A percentile compares a stretch with the other conserved stretches of the same genome.
Conservation (phyloP, 164 flowering plant species). For the Stephania japonica region DNA sequence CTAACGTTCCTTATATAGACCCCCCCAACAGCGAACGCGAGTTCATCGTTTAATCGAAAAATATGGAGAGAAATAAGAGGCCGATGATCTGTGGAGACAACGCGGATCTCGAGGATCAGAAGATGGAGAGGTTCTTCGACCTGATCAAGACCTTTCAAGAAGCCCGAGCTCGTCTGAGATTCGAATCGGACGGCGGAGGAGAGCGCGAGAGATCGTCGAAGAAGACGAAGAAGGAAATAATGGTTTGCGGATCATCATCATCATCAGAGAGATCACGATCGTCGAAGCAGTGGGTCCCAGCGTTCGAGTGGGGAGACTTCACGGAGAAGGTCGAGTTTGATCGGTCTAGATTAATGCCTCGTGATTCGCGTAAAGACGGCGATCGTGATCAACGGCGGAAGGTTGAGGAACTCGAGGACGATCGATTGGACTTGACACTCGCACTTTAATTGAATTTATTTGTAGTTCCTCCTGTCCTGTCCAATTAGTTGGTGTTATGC, state of each 20-base stretch:
- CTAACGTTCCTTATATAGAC: too few species aligned
- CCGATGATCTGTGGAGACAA: conserved; percentile 19
- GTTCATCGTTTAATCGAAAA: too few species aligned
- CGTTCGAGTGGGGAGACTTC: conserved; percentile 5
- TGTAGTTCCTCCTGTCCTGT: too few species aligned
- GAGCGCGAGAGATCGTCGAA: conserved; percentile 5
- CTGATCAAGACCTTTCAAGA: conserved; percentile 26
- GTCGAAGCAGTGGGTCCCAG: not conserved
- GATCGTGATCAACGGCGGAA: not conserved
- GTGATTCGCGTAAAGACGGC: not conserved
- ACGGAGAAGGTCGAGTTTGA: not conserved
- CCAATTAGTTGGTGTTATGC: too few species aligned
- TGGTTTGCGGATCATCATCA: not conserved
- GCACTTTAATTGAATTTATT: not conserved
- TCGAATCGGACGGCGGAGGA: conserved; percentile 3
- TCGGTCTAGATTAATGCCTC: not conserved
- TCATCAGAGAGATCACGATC: not conserved
- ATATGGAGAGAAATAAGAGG: not conserved
- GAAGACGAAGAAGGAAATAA: not conserved
- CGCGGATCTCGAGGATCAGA: conserved; percentile 4
- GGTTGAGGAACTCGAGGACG: not conserved
- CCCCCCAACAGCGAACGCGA: too few species aligned
- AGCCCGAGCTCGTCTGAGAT: conserved; percentile 16
- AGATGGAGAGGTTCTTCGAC: conserved; percentile 36
- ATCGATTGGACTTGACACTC: not conserved